Conservation (phyloP, 352 stramenopile genomes). For the Pilasporangium apinafurcum region DNA sequence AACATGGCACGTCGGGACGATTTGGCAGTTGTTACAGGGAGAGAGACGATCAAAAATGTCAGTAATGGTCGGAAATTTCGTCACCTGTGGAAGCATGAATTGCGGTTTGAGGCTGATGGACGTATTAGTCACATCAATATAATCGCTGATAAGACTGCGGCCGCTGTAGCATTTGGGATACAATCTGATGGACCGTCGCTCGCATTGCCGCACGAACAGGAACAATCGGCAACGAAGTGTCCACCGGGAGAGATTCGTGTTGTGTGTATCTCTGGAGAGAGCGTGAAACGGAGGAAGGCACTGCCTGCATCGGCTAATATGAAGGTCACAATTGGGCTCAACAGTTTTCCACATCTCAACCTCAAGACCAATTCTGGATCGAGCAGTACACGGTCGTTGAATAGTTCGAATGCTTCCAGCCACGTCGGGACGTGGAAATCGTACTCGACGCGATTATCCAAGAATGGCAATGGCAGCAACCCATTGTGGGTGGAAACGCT, state of each 20-base stretch:
- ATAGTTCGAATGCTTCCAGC: conserved; percentile 42
- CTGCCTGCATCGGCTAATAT: conserved; percentile 29
- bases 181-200: conserved; percentile 49
- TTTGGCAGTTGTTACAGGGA: conserved; percentile 69
- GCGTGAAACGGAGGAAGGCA: conserved; percentile 41
- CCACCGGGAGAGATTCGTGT: conserved; percentile 76
- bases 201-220: conserved; percentile 57
- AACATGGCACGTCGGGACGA: conserved; percentile 64
- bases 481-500: conserved; percentile 80
- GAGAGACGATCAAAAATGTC: conserved; percentile 68
- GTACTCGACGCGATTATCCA: conserved; percentile 58
- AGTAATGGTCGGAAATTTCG: conserved; percentile 66
- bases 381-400: too few species aligned
- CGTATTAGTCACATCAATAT: conserved; percentile 83
- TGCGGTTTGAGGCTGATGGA: conserved; percentile 73
- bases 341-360: conserved; percentile 64
- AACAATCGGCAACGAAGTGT: conserved; percentile 49
- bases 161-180: conserved; percentile 67
- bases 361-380: conserved; percentile 24
- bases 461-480: conserved; percentile 34
- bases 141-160: conserved; percentile 75
- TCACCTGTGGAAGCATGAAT: conserved; percentile 79
- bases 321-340: conserved; percentile 65
- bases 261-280: conserved; percentile 67
- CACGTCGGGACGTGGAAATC: conserved; percentile 50